phyloP scores from a whole-genome alignment of 2,329 filamentous ascomycete genomes.

The Neobulgaria alba region DNA sequence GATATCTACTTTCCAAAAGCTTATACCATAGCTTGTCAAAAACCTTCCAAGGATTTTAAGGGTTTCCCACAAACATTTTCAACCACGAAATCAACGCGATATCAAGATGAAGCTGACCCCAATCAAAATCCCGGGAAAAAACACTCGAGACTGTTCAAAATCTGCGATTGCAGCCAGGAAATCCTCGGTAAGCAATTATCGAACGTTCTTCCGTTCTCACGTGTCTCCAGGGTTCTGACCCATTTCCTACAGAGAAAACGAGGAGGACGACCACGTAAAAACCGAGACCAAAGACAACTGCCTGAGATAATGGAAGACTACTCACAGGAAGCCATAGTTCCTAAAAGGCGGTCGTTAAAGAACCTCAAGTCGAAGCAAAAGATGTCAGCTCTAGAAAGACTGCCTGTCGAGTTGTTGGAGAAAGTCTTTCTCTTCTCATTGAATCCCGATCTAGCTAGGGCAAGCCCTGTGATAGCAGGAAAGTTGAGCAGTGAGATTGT shows the following conservation, averaged over 20 bases:
- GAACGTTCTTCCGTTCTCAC: background rate
- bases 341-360: slow-evolving; percentile 17
- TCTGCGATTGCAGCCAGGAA: slow-evolving; percentile 16
- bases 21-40: too few relatives aligned
- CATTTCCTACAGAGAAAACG: slow-evolving; percentile 7
- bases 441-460: slow-evolving; percentile 23
- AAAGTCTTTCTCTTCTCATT: slow-evolving; percentile 23
- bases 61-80: too few relatives aligned
- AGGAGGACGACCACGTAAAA: slow-evolving; percentile 16
- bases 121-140: slow-evolving; percentile 27
- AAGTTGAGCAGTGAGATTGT: slow-evolving; percentile 23
- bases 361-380: slow-evolving; percentile 23
- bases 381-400: slow-evolving; percentile 25
- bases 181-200: slow-evolving; percentile 16
- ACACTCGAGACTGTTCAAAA: slow-evolving; percentile 18
- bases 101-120: slow-evolving; percentile 27
- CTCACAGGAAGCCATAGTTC: too few relatives aligned
- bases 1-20: too few relatives aligned
- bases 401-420: slow-evolving; percentile 26
- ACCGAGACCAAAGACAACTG: too few relatives aligned
- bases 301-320: too few relatives aligned
- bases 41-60: too few relatives aligned
- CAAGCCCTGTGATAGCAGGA: slow-evolving; percentile 24
- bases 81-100: too few relatives aligned
- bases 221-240: background rate